Base-by-base conservation (phyloP, 2,329 filamentous ascomycete species). In the Clarireedia paspali region DNA sequence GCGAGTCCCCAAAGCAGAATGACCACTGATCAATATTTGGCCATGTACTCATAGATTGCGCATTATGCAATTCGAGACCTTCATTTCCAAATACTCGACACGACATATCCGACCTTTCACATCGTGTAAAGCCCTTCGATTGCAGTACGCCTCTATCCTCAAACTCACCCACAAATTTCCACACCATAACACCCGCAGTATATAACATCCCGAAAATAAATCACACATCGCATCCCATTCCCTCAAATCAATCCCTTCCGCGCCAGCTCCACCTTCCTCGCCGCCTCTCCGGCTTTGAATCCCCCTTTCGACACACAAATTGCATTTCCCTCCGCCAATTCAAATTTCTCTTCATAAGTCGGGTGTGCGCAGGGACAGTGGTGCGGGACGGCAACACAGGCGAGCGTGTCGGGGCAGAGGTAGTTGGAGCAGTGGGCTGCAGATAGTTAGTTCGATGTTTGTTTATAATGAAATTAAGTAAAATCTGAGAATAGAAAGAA, bases 331-430 rank as follows among this genome's bases (percentile, higher is more conserved):
- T 91, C 87, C 5, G 78, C 82, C 30, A 85, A 66, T 71, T 88
- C 89, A 60, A 90, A 81, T 68, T 94, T 94, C 63, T 92, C 88
- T 68, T 92, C 85, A 59, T 87, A 76, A 7, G 77, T 73, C 1
- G 87, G 84, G 75, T 87, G 95, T 2, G 90, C 79, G 74, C 94
- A 99, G 27, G 94, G 94, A 72, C 94, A 99, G 73, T 99, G 94
- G 71, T 97, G 92, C 1, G 94, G 91, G 74, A 95, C 94, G 70
- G 95, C 87, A 6, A 99, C 94, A 75, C 94, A 99, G 38, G 91
- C 88, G 74, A 99, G 81, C 0, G 94, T 97, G 62, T 90, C 89
- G 2, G 94, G 91, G 70, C 94, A 99, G 55, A 99, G 84, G 70
- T 96, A 99, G 64, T 92, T 91, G 66, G 89, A 83, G 77, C 94